Percentiles rank a stretch among this genome's conserved stretches.
Conservation (phyloP, 495 filamentous ascomycete genomes). For the Penicillium parvum region DNA sequence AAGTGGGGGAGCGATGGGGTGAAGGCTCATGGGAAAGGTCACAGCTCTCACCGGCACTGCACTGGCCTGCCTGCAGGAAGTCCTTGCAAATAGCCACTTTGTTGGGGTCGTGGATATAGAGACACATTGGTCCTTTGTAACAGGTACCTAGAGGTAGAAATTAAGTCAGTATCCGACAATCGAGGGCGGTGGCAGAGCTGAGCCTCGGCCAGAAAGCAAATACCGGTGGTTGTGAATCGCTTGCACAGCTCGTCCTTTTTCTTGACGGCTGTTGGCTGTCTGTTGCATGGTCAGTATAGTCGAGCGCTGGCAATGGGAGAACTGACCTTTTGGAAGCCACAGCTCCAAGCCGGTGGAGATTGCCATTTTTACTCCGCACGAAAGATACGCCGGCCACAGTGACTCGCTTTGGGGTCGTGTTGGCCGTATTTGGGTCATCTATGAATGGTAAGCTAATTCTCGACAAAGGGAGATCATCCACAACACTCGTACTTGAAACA, state of each 20-base stretch:
- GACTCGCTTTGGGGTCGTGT: constrained; percentile 73
- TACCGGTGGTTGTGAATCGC: constrained; percentile 91
- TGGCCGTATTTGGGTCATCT: constrained; percentile 60
- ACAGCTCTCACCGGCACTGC: constrained; percentile 74
- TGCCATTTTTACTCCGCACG: constrained; percentile 85
- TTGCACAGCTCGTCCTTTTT: constrained; percentile 81
- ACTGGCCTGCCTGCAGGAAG: constrained; percentile 75
- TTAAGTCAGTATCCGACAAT: constrained; percentile 17
- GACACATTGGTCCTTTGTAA: constrained; percentile 72
- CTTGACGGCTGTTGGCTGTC: constrained; percentile 49
- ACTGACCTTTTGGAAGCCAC: constrained; percentile 43
- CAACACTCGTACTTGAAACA: constrained; percentile 57
- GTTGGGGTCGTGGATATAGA: constrained; percentile 76
- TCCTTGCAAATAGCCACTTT: constrained; percentile 91
- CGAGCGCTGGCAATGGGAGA: neutral
- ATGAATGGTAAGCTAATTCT: constrained; percentile 43
- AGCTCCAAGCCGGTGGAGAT: constrained; percentile 65
- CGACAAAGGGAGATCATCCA: constrained; percentile 1
- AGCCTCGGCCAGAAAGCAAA: constrained; percentile 24
- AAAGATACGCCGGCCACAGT: constrained; percentile 79
- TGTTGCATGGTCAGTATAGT: constrained; percentile 25
- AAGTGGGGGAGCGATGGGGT: constrained; percentile 79
- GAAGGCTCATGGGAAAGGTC: constrained; percentile 90
- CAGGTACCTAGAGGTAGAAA: constrained; percentile 62
- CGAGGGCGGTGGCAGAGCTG: constrained; percentile 4